Base-by-base conservation (phyloP, 192 early-diverging fungal genomes). In the Coemansia nantahalensis region DNA sequence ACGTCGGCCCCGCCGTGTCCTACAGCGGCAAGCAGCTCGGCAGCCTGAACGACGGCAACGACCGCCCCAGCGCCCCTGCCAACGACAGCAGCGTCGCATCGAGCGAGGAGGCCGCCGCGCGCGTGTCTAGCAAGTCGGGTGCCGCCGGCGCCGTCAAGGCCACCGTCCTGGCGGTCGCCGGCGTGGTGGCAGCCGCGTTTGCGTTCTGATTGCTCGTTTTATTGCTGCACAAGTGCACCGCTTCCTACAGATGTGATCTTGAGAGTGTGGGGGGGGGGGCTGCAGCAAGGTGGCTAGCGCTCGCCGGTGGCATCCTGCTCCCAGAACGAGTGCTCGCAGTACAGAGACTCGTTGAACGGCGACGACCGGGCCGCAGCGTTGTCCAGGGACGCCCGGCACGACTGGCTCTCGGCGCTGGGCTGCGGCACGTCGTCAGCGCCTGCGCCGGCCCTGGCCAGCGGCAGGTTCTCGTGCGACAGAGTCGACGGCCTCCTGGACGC, bases 21-120 rank as follows among this genome's bases (percentile, higher is more conserved):
- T 75, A 75, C 71, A 75, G 54, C 40, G 71, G 71, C 42, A 50
- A 59, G 14, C 53, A 75, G 37, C 71, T 75, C 6, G 71, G 56
- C 23, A 60, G 68, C 39, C 40, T 75, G 43, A 75, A 75, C 49
- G 71, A 75, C 38, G 71, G 71, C 38, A 75, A 75, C 35, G 48
- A 74, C 48, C 70, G 70, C 49, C 16, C 18, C 28, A 47, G 51
- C 21, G n/a, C 56, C 7, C 41, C 18, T 11, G 10, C 1, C 31
- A 11, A 11, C 31, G 9, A 32, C 8, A 32, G 31, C 31, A 2
- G 1, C 31, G 9, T 1, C 31, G 43, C 26, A 24, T 45, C 43
- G 23, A 30, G 12, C 43, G 21, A 11, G 13, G 43, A 45, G 10
- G 4, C 31, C 5, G 31, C 8, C 31, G 31, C 31, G 1, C 17